Conservation (phyloP, 2,329 filamentous ascomycete genomes). For the Grosmannia huntii region DNA sequence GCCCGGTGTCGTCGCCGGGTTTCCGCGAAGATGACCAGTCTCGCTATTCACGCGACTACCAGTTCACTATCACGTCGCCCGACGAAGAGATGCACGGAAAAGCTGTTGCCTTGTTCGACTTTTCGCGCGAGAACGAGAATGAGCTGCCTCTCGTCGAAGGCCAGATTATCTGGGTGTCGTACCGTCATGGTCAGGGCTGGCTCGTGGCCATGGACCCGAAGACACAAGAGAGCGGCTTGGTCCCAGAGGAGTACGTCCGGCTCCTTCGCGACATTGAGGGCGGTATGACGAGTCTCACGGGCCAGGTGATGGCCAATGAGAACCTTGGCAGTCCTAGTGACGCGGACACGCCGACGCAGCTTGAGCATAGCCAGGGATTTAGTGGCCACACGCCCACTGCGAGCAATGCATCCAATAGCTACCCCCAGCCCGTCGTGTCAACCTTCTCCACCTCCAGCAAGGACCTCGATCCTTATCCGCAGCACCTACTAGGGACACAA, state of each 20-base stretch:
- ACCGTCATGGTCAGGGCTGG: slow-evolving; percentile 94
- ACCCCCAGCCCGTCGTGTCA: slow-evolving; percentile 54
- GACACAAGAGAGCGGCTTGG: slow-evolving; percentile 84
- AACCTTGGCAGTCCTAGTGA: slow-evolving; percentile 40
- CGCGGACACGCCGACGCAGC: slow-evolving; percentile 47
- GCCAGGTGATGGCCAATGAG: slow-evolving; percentile 32
- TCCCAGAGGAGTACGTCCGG: slow-evolving; percentile 92
- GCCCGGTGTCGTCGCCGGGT: slow-evolving; percentile 44
- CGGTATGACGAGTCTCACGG: slow-evolving; percentile 62
- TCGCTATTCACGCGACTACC: slow-evolving; percentile 80
- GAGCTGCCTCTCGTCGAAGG: slow-evolving; percentile 86
- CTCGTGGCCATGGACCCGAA: slow-evolving; percentile 92
- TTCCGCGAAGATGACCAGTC: slow-evolving; percentile 54
- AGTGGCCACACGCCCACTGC: slow-evolving; percentile 32
- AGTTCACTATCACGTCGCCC: slow-evolving; percentile 87
- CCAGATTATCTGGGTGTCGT: slow-evolving; percentile 92
- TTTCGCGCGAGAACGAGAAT: slow-evolving; percentile 90
- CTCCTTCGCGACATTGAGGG: slow-evolving; percentile 88
- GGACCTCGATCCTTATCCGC: slow-evolving; percentile 55
- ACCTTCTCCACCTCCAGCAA: slow-evolving; percentile 60
- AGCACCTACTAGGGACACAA: slow-evolving; percentile 48
- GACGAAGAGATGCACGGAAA: slow-evolving; percentile 98
- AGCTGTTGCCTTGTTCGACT: slow-evolving; percentile 89
- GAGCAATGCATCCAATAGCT: slow-evolving; percentile 42
- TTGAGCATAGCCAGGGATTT: slow-evolving; percentile 34